phyloP scores from a whole-genome alignment of 1,284 basidiomycete genomes.

The Wolfiporia cocos region DNA sequence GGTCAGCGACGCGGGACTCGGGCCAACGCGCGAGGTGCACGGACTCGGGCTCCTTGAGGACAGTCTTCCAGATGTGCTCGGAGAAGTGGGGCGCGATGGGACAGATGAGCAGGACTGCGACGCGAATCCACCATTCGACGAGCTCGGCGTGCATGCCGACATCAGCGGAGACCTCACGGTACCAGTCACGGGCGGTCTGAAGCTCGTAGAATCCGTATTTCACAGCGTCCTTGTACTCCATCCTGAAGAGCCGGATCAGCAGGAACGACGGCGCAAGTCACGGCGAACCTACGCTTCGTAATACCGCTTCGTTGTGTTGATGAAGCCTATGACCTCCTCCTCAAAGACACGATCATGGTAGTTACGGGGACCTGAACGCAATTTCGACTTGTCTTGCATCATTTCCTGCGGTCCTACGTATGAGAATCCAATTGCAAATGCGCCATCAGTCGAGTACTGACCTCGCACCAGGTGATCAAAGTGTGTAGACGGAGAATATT shows the following conservation, averaged over 20 bases:
- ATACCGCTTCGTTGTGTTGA: conserved; percentile 73
- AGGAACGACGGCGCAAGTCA: background rate
- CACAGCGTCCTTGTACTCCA: conserved; percentile 93
- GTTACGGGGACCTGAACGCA: conserved; percentile 66
- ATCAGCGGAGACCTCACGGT: conserved; percentile 87
- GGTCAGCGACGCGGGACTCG: conserved; percentile 49
- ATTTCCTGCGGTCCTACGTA: conserved; percentile 80
- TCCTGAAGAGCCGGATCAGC: conserved; percentile 38
- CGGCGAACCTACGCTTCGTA: conserved; percentile 66
- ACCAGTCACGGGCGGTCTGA: conserved; percentile 91
- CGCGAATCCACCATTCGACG: conserved; percentile 77
- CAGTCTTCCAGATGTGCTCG: conserved; percentile 83
- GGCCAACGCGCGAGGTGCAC: conserved; percentile 86
- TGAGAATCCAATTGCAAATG: no score
- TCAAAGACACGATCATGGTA: conserved; percentile 90
- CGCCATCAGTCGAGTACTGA: conserved; percentile 27
- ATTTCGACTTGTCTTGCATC: conserved; percentile 56
- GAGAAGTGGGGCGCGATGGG: conserved; percentile 96
- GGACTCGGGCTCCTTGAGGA: conserved; percentile 72
- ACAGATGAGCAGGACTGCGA: conserved; percentile 73
- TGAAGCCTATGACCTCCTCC: conserved; percentile 86
- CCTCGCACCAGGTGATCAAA: conserved; percentile 88
- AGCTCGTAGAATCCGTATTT: conserved; percentile 97
- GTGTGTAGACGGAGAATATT: conserved; percentile 95
- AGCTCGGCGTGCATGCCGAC: conserved; percentile 89